A percentile compares a stretch with the other conserved stretches of the same genome.
Conservation (phyloP, 257 asterid genomes). For the Eucommia ulmoides region DNA sequence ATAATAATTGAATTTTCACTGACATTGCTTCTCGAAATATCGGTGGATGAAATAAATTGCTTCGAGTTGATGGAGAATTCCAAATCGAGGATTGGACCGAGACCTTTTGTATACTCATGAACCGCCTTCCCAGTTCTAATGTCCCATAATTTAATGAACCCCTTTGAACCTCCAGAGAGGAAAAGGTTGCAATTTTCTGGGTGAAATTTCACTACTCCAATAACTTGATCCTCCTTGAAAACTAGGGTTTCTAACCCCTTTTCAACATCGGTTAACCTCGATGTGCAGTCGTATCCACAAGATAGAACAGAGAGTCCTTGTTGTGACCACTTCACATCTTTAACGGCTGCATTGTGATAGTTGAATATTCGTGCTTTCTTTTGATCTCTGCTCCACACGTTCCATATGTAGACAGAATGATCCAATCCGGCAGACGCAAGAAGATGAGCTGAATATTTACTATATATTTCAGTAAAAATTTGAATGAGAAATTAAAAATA, state of each 20-base stretch:
- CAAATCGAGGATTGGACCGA: constrained; percentile 80
- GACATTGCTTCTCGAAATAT: constrained; percentile 64
- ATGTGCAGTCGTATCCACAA: constrained; percentile 87
- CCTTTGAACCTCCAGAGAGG: constrained; percentile 89
- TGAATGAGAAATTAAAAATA: too few species aligned
- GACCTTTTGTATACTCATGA: constrained; percentile 54
- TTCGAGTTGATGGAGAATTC: constrained; percentile 70
- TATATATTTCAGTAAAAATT: too few species aligned
- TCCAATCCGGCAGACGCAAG: constrained; percentile 96
- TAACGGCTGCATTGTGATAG: constrained; percentile 63
- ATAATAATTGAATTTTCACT: constrained; percentile 80
- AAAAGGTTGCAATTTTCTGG: constrained; percentile 62
- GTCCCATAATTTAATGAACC: constrained; percentile 80
- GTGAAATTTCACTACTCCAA: constrained; percentile 63
- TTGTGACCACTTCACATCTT: constrained; percentile 86
- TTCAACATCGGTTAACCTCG: constrained; percentile 77
- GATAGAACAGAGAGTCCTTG: constrained; percentile 63
- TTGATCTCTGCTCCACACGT: constrained; percentile 63
- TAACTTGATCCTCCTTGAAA: constrained; percentile 76
- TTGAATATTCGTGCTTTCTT: constrained; percentile 46
- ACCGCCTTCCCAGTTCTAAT: constrained; percentile 57
- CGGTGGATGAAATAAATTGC: constrained; percentile 67
- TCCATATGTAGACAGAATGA: constrained; percentile 67
- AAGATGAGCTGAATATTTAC: constrained; percentile 73
- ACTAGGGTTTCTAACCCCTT: constrained; percentile 45